phyloP scores from a whole-genome alignment of 1,284 basidiomycete genomes.

The Phellinidium pouzarii region DNA sequence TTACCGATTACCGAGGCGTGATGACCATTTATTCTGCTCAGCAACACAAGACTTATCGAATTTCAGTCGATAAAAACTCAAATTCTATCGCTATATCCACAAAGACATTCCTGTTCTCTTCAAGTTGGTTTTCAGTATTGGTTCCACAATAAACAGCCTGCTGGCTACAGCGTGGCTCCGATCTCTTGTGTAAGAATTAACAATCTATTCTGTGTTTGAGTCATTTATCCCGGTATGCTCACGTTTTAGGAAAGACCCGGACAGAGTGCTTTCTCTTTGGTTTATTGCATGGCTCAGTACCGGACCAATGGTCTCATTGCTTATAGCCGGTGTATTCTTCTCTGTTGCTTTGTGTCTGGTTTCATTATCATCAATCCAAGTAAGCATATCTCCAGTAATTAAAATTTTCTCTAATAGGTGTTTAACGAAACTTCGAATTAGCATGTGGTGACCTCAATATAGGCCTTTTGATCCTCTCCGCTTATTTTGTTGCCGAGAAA shows the following conservation, averaged over 20 bases:
- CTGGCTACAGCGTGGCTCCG: neutral
- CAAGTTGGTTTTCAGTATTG: slow-evolving; percentile 6
- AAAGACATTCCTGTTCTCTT: slow-evolving; percentile 1
- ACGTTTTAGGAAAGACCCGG: slow-evolving; percentile 2
- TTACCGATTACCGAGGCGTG: neutral
- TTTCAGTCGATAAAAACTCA: neutral
- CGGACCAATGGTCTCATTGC: slow-evolving; percentile 8
- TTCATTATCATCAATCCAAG: slow-evolving; percentile 1
- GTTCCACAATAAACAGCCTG: slow-evolving; percentile 5
- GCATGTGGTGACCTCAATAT: slow-evolving; percentile 1
- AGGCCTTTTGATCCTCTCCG: slow-evolving; percentile 1
- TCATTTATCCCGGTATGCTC: neutral
- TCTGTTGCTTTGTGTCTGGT: slow-evolving; percentile 4
- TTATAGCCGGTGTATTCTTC: slow-evolving; percentile 6
- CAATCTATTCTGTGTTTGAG: neutral
- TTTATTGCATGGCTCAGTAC: slow-evolving; percentile 5
- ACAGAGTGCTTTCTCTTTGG: slow-evolving; percentile 1
- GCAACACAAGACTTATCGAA: neutral
- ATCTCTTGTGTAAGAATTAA: slow-evolving; percentile 2
- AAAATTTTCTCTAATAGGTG: neutral
- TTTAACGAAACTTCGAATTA: neutral
- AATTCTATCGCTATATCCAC: neutral
- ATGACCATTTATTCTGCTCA: neutral
- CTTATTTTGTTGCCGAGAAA: slow-evolving; percentile 1
- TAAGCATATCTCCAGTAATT: neutral